Evolutionary conservation across 2,329 filamentous ascomycete genomes (phyloP).

Genomic region (Fusarium ramigenum): DNA sequence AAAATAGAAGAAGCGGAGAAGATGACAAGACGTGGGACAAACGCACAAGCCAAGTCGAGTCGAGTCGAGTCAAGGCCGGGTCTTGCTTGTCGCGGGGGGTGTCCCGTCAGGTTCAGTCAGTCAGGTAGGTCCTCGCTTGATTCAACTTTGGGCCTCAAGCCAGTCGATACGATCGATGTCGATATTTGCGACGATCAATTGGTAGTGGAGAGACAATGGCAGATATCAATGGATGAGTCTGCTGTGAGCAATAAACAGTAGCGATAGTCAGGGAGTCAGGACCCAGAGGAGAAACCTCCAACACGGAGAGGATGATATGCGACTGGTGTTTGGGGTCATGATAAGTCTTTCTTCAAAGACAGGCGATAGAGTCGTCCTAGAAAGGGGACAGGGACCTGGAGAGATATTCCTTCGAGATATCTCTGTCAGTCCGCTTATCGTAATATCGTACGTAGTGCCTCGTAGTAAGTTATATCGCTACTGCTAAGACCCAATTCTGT

Average conservation of each 20-base stretch:
- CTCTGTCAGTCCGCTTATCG: slow-evolving; percentile 34
- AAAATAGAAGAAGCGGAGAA: slow-evolving; percentile 29
- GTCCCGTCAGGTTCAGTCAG: slow-evolving; percentile 23
- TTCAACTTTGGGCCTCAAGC: slow-evolving; percentile 25
- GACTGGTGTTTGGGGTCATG: slow-evolving; percentile 52
- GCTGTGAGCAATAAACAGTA: neutral
- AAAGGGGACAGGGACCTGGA: slow-evolving; percentile 27
- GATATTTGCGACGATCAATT: slow-evolving; percentile 14
- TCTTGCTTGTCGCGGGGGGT: slow-evolving; percentile 12
- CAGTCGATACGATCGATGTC: slow-evolving; percentile 11
- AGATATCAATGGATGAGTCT: slow-evolving; percentile 1
- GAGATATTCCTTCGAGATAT: slow-evolving; percentile 12
- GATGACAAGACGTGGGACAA: slow-evolving; percentile 10
- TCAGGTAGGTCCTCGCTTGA: slow-evolving; percentile 17
- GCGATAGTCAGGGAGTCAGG: slow-evolving; percentile 50
- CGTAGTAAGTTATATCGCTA: slow-evolving; percentile 4
- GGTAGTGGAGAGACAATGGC: slow-evolving; percentile 4
- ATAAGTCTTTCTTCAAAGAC: slow-evolving; percentile 44
- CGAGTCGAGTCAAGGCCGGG: slow-evolving; percentile 2
- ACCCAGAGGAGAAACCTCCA: slow-evolving; percentile 54
- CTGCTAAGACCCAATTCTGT: slow-evolving; percentile 21
- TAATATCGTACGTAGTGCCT: neutral
- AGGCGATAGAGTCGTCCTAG: slow-evolving; percentile 23
- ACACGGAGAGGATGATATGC: slow-evolving; percentile 51
- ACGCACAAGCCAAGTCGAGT: neutral